Percentiles rank a stretch among this genome's conserved stretches.
Conservation (phyloP, 495 filamentous ascomycete species). For the Diplogelasinospora grovesii region DNA sequence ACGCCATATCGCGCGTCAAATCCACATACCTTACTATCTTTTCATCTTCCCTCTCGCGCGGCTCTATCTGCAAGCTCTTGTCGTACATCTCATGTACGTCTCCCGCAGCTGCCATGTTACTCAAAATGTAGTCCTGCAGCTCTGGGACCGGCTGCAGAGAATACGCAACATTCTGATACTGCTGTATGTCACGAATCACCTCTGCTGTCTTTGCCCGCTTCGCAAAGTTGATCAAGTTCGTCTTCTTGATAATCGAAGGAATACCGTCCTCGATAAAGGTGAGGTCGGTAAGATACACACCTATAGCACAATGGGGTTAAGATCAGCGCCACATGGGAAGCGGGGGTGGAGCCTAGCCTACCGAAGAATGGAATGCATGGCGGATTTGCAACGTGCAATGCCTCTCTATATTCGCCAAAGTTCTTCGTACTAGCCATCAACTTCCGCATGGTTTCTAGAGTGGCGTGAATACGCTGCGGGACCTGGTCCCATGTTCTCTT, state of each 20-base stretch:
- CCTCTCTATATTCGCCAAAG: conserved; percentile 92
- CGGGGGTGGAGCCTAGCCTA: conserved; percentile 41
- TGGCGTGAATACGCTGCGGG: conserved; percentile 68
- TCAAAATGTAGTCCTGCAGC: conserved; percentile 93
- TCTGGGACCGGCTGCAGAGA: conserved; percentile 81
- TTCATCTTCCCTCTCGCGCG: conserved; percentile 92
- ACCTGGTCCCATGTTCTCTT: conserved; percentile 94
- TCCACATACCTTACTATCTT: conserved; percentile 53
- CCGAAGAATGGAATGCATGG: conserved; percentile 98
- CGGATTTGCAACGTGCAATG: conserved; percentile 84
- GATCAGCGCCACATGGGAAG: conserved; percentile 8
- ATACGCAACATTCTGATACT: conserved; percentile 95
- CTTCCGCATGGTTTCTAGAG: conserved; percentile 83
- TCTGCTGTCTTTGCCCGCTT: conserved; percentile 97
- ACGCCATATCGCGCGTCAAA: not conserved
- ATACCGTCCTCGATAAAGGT: conserved; percentile 99
- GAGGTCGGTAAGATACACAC: conserved; percentile 94
- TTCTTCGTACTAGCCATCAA: conserved; percentile 98
- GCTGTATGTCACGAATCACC: conserved; percentile 95
- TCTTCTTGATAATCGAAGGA: conserved; percentile 87
- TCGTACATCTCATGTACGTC: conserved; percentile 99
- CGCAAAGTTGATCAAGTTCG: conserved; percentile 94
- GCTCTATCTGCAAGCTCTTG: conserved; percentile 84
- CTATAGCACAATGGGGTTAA: conserved; percentile 36
- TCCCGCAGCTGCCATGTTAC: conserved; percentile 85